Conservation (phyloP, 352 stramenopile species). For the Phytopythium montanum region DNA sequence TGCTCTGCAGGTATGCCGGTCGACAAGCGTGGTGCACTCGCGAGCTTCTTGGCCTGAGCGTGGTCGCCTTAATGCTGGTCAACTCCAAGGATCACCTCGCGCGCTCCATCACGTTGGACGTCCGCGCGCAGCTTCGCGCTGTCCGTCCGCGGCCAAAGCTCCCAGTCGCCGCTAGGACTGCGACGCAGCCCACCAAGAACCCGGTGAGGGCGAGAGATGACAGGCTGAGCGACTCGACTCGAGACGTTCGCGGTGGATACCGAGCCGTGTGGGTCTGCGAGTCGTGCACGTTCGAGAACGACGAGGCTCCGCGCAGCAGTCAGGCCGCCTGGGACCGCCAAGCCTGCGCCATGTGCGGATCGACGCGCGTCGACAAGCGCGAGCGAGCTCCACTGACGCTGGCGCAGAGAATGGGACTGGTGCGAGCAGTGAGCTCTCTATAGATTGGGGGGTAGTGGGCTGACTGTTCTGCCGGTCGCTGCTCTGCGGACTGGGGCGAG, state of each 20-base stretch:
- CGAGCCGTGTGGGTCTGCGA: conserved; percentile 76
- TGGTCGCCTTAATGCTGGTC: background rate
- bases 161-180: background rate
- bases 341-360: conserved; percentile 48
- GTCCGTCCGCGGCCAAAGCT: background rate
- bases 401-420: conserved; percentile 67
- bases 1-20: conserved; percentile 44
- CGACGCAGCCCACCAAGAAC: background rate
- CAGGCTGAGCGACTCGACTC: background rate
- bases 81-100: conserved; percentile 39
- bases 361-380: conserved; percentile 17
- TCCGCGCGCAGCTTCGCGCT: conserved; percentile 14
- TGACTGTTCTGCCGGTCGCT: too few species aligned
- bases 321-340: conserved; percentile 11
- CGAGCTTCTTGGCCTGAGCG: background rate
- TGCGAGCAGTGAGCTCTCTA: conserved; percentile 13
- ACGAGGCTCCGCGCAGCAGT: conserved; percentile 17
- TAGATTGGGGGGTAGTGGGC: background rate
- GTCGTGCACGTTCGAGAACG: conserved; percentile 75
- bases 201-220: background rate
- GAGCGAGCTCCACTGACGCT: conserved; percentile 41
- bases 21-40: background rate
- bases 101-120: conserved; percentile 43
- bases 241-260: conserved; percentile 18
- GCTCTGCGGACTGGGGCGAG: too few species aligned